Evolutionary conservation across 148 eudicot genomes (phyloP).

Genomic region (Heliamphora exappendiculata): DNA sequence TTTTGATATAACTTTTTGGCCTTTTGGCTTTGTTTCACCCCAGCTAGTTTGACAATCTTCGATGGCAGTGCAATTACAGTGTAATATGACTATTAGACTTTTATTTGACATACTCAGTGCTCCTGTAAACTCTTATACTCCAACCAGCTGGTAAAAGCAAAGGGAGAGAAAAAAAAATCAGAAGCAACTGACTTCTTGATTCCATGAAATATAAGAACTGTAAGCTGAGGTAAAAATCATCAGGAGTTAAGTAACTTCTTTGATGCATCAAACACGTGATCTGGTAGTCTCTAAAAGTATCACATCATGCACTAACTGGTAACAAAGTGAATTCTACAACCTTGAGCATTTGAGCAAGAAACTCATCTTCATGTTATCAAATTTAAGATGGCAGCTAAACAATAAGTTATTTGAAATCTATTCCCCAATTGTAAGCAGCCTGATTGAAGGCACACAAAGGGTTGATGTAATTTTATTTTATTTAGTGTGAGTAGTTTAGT

Average conservation of each 20-base stretch:
- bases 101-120: neutral
- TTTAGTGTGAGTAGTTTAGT: too few species aligned
- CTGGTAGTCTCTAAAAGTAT: neutral
- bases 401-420: too few species aligned
- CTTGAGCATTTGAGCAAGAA: neutral
- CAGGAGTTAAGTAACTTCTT: neutral
- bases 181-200: neutral
- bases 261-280: neutral
- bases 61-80: neutral
- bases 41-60: neutral
- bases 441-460: too few species aligned
- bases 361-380: neutral
- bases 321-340: neutral
- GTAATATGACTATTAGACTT: neutral
- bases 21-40: neutral
- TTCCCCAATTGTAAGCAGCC: neutral
- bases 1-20: too few species aligned
- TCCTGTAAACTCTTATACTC: neutral
- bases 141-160: neutral
- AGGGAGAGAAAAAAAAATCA: neutral
- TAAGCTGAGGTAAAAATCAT: neutral
- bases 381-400: neutral
- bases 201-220: neutral
- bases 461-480: too few species aligned
- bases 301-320: neutral